Evolutionary conservation across 371 early-diverging fungal species (phyloP), one percentile per base, ranked within the genome.

Genomic region (Fennellomyces sp.): DNA sequence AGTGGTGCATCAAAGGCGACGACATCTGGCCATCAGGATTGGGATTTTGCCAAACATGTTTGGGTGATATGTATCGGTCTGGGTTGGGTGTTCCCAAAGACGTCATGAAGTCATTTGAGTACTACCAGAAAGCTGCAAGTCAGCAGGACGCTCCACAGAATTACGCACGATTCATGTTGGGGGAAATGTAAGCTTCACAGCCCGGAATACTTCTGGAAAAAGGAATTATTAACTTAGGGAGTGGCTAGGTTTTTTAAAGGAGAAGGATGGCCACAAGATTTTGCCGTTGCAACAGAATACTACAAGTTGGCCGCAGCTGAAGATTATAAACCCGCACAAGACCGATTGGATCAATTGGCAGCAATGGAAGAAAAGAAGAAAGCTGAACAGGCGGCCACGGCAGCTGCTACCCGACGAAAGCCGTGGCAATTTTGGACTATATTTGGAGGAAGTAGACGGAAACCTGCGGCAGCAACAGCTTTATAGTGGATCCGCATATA

Each of bases 11-110:
- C 11, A 65, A 64, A 27, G 80, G 80, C 12, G 76, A 76, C 31
- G 76, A 76, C 52, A 66, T 80, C n/a, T 80, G 80, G 80, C 80
- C 80, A 0, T 75, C 75, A n/a, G 79, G 79, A 5, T 38, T 78
- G 28, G 75, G 75, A 5, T 80, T 74, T 61, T 80, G 80, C 41
- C 80, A 80, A 60, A 72, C 73, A 2, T 69, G 72, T 58, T 49
- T 80, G 2, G 80, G 80, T 12, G 80, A 80, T 59, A 76, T 76
- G 70, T 74, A 72, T 49, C 62, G 75, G 13, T 58, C 68, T 45
- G 80, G 80, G 11, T 48, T 76, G 36, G 76, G 76, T 6, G 76
- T 80, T 2, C 76, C 74, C 10, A 72, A 70, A 48, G 76, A 80
- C 55, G 30, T 64, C 10, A 31, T 74, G 33, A 55, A 60, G 13